Evolutionary conservation across 768 basidiomycete genomes (phyloP), one percentile per base, ranked within the genome.

Genomic region (Lentinus brumalis): DNA sequence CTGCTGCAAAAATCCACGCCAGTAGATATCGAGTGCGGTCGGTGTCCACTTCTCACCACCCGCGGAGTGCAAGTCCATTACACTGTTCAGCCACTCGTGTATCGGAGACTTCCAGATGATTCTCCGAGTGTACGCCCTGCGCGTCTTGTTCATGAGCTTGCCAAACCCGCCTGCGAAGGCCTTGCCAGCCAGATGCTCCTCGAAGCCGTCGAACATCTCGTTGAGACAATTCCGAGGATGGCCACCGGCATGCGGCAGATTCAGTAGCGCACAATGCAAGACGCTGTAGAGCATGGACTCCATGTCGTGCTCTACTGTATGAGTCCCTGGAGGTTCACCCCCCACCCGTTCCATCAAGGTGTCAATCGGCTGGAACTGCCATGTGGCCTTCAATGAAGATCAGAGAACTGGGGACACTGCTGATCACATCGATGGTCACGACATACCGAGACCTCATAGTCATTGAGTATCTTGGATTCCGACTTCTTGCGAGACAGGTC

Each of bases 231-330:
- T 26, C 21, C 16, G 10, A 16, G 40, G 16, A 10, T 10, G 11
- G 40, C 15, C 45, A 29, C 21, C 21, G 21, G 21, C 21, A 26
- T 59, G 62, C 3, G 47, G 49, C 5, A 57, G 52, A 16, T 54
- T 59, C 29, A 51, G 21, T 1, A 56, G 15, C 6, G 35, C 50
- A 39, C 62, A 59, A 44, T 59, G 59, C 0, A 56, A 15, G 21
- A 56, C 53, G 5, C 59, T 53, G 18, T 59, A 54, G 32, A 63
- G 15, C 9, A 63, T 31, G 1, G 57, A 39, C 29, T 63, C 62
- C 53, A 63, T 59, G 40, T 63, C 62, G 46, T 63, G 57, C 8
- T 51, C 30, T 41, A 63, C 47, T 2, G 53, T 59, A 6, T 59
- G 62, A 21, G 12, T 26, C 21, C 21, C 21, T 26, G 21, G 21